Evolutionary conservation across 495 filamentous ascomycete species (phyloP).

Genomic region (Acidiella bohemica): DNA sequence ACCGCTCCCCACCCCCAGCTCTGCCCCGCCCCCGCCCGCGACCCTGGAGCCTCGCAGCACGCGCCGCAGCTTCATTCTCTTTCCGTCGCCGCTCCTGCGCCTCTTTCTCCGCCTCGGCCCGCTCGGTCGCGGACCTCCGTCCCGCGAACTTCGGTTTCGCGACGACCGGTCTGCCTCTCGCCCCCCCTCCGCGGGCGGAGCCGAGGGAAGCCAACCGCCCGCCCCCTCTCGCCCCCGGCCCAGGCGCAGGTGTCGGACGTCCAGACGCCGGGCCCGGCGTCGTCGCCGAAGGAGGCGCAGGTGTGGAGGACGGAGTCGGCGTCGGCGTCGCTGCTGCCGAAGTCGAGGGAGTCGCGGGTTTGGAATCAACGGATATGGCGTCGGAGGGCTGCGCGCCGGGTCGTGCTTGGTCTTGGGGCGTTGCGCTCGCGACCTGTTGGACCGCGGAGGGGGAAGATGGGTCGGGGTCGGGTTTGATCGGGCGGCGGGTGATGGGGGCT

Average conservation of each 20-base stretch:
- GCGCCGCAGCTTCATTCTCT: conserved; percentile 10
- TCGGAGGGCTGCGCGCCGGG: too few species aligned
- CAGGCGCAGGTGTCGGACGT: background rate
- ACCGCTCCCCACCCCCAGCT: background rate
- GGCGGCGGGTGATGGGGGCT: too few species aligned
- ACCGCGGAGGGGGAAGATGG: too few species aligned
- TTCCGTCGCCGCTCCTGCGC: conserved; percentile 15
- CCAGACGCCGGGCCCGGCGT: too few species aligned
- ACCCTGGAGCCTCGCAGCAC: conserved; percentile 1
- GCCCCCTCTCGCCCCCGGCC: too few species aligned
- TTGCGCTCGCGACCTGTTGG: too few species aligned
- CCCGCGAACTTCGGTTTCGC: conserved; percentile 12
- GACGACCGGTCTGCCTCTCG: conserved; percentile 1
- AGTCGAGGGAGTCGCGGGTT: background rate
- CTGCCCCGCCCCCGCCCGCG: conserved; percentile 5
- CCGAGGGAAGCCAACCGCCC: too few species aligned
- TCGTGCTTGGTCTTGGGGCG: too few species aligned
- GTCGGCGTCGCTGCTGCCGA: background rate
- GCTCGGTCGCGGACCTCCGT: conserved; percentile 4
- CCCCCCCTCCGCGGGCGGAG: conserved; percentile 1
- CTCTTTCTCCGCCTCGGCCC: conserved; percentile 16
- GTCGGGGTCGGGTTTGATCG: too few species aligned
- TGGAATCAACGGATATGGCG: background rate
- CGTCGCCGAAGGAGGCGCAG: background rate
- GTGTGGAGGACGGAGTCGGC: background rate